Conservation (phyloP, 192 early-diverging fungal species). For the Ambispora gerdemannii region DNA sequence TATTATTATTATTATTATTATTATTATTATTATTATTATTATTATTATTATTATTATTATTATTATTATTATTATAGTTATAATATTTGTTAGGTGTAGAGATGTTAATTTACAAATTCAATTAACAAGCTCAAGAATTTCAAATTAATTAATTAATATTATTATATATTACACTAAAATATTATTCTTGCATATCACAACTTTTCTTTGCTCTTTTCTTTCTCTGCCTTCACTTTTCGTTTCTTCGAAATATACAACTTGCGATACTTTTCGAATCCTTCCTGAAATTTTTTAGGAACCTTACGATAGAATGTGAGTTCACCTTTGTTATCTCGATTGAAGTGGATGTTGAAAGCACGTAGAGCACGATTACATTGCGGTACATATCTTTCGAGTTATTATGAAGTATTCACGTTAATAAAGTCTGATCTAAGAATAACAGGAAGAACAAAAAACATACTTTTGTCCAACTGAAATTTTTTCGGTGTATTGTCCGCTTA, state of each 20-base stretch:
- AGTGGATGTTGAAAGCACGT: constrained; percentile 55
- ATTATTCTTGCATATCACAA: too few relatives aligned
- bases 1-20: too few relatives aligned
- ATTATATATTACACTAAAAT: too few relatives aligned
- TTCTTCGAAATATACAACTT: constrained; percentile 24
- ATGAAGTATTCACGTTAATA: constrained; percentile 3
- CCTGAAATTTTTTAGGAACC: constrained; percentile 53
- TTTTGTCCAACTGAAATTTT: constrained; percentile 54
- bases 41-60: too few relatives aligned
- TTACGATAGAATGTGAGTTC: constrained; percentile 49
- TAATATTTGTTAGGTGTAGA: too few relatives aligned
- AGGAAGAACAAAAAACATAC: constrained; percentile 31
- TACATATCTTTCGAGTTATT: constrained; percentile 43
- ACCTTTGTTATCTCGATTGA: constrained; percentile 45
- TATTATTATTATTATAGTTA: too few relatives aligned
- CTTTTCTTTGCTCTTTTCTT: constrained; percentile 37
- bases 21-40: too few relatives aligned
- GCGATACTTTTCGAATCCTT: constrained; percentile 43
- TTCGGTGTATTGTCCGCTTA: constrained; percentile 55
- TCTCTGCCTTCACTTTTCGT: constrained; percentile 12
- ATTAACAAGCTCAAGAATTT: too few relatives aligned
- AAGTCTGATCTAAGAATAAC: not conserved
- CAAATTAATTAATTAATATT: too few relatives aligned
- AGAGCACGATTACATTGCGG: constrained; percentile 57
- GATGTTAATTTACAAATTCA: too few relatives aligned